These are phyloP conservation scores for Amanita phalloides DNA, from an alignment of 768 basidiomycete species.

Conservation along the genomic window DNA sequence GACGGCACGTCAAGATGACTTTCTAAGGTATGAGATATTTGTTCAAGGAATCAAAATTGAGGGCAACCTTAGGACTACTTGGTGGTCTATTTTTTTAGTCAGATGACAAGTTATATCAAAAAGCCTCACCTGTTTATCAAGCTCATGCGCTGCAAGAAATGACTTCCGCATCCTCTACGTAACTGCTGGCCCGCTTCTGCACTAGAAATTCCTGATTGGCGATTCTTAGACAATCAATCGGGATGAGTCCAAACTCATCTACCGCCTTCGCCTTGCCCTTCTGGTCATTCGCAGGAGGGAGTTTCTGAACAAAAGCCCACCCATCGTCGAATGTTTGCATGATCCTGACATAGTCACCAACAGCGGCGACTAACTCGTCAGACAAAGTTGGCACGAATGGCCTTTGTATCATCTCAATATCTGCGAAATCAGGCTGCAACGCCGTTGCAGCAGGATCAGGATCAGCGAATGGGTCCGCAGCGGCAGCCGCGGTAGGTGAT, in stretches of 20 bases:
- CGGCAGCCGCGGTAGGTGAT: neutral
- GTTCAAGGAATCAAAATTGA: too few species aligned
- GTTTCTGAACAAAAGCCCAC: conserved; percentile 53
- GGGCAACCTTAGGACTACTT: too few species aligned
- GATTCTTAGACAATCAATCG: conserved; percentile 56
- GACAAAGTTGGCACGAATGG: conserved; percentile 44
- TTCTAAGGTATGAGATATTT: too few species aligned
- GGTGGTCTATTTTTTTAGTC: too few species aligned
- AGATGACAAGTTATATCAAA: too few species aligned
- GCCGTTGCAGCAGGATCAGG: neutral
- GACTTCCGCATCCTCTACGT: conserved; percentile 2
- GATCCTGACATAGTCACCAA: conserved; percentile 43
- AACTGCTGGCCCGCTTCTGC: conserved; percentile 35
- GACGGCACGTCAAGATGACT: too few species aligned
- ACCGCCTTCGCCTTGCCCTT: conserved; percentile 13
- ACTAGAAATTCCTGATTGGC: conserved; percentile 29
- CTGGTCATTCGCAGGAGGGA: conserved; percentile 14
- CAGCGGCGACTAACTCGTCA: conserved; percentile 47
- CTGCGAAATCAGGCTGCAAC: conserved; percentile 19
- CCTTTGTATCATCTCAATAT: conserved; percentile 38
- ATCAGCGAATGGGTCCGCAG: neutral
- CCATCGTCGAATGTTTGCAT: conserved; percentile 55
- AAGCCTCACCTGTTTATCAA: neutral
- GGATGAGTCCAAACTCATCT: conserved; percentile 39
- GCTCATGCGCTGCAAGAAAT: neutral